Evolutionary conservation across 2,329 filamentous ascomycete genomes (phyloP).

Genomic region (Diaporthe ilicicola): DNA sequence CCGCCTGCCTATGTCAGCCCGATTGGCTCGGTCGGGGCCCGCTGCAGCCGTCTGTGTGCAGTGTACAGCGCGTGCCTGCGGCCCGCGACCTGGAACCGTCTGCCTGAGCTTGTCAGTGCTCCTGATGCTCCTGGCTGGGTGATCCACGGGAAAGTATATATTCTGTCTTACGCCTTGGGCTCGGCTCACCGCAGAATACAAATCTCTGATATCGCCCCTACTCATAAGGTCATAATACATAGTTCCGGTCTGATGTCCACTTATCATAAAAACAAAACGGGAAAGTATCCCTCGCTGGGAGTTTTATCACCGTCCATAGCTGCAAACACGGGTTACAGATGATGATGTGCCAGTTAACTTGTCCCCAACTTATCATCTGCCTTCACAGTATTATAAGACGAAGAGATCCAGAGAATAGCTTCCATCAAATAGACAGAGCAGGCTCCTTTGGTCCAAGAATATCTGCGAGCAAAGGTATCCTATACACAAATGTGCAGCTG

Average conservation of each 20-base stretch:
- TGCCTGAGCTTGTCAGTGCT: not conserved
- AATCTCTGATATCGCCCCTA: not conserved
- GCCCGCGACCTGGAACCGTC: not conserved
- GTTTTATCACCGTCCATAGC: not conserved
- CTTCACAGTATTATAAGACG: not conserved
- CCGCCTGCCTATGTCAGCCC: conserved; percentile 17
- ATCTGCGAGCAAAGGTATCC: conserved; percentile 26
- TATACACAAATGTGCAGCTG: conserved; percentile 25
- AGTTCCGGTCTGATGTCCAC: not conserved
- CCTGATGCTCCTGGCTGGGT: not conserved
- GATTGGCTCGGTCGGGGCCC: conserved; percentile 32
- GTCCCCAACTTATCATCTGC: too few relatives aligned
- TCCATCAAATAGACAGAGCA: not conserved
- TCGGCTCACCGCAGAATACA: not conserved
- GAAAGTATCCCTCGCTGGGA: not conserved
- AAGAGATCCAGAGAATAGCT: not conserved
- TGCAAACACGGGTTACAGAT: too few relatives aligned
- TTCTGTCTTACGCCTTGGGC: not conserved
- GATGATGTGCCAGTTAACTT: not conserved
- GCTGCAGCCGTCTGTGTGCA: not conserved
- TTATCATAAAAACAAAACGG: too few relatives aligned
- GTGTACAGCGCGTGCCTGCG: not conserved
- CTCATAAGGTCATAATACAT: not conserved
- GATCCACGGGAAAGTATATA: not conserved
- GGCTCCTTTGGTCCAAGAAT: not conserved